Evolutionary conservation across 2,329 filamentous ascomycete genomes (phyloP).

Genomic region (Colletotrichum costaricense): DNA sequence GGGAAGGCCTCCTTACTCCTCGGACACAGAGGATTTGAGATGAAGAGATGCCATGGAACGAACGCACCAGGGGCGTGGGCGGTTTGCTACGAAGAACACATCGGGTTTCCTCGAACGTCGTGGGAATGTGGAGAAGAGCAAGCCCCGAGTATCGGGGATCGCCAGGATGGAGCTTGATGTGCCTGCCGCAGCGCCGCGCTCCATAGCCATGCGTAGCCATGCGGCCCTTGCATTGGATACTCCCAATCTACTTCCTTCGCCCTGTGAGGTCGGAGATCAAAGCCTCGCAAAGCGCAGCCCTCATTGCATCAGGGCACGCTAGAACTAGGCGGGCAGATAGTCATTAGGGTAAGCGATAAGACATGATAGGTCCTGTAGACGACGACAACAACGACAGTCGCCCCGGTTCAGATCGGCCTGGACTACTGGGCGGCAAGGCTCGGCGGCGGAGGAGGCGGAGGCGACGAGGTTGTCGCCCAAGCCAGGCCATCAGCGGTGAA

Average conservation of each 20-base stretch:
- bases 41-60: not conserved
- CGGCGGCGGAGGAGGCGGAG: not conserved
- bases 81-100: not conserved
- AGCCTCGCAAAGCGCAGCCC: not conserved
- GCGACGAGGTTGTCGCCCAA: not conserved
- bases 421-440: not conserved
- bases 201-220: not conserved
- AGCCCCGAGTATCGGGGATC: not conserved
- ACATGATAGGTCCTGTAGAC: not conserved
- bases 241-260: not conserved
- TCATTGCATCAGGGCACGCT: not conserved
- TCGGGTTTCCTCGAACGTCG: not conserved
- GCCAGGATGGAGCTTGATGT: not conserved
- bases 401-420: not conserved
- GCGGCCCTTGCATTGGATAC: not conserved
- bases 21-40: conserved; percentile 9
- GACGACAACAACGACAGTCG: not conserved
- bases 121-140: not conserved
- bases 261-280: not conserved
- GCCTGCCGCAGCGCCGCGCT: not conserved
- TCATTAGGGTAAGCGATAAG: not conserved
- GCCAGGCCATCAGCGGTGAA: not conserved
- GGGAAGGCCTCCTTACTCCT: not conserved
- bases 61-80: not conserved
- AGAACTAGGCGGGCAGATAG: not conserved